Evolutionary conservation across 2,329 filamentous ascomycete genomes (phyloP).

Genomic region (Colletotrichum tanaceti): DNA sequence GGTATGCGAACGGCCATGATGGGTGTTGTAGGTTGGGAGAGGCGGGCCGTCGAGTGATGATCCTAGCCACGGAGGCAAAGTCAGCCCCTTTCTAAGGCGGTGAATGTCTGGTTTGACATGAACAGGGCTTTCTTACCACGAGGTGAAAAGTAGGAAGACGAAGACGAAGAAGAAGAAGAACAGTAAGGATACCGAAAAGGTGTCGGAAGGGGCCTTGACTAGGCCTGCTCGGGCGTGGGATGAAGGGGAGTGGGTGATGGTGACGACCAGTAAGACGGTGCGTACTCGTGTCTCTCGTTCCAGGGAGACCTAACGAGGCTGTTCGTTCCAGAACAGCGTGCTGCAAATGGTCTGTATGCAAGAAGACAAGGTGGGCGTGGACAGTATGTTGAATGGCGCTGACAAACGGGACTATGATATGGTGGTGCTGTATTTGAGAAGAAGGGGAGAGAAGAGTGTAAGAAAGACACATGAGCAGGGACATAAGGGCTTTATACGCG

Average conservation of each 20-base stretch:
- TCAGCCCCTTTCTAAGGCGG: background rate
- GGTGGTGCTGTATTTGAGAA: background rate
- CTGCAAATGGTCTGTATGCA: background rate
- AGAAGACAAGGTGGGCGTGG: background rate
- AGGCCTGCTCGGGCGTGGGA: background rate
- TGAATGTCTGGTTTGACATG: background rate
- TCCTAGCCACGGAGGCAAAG: background rate
- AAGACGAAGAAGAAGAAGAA: too few relatives aligned
- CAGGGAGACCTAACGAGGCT: background rate
- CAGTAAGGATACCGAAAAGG: too few relatives aligned
- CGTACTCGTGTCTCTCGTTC: slow-evolving; percentile 3
- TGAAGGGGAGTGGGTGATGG: background rate
- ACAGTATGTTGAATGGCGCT: background rate
- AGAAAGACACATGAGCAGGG: background rate
- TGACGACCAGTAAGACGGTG: background rate
- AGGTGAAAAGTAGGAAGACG: background rate
- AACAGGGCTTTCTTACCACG: slow-evolving; percentile 12
- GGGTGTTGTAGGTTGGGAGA: background rate
- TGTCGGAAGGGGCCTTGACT: background rate
- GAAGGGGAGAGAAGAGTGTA: background rate
- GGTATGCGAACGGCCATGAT: background rate
- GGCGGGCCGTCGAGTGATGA: slow-evolving; percentile 12
- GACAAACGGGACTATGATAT: background rate
- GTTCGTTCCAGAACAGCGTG: slow-evolving; percentile 18
- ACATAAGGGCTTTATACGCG: background rate